Conservation (phyloP, 768 basidiomycete species). For the Rhodotorula graminis region DNA sequence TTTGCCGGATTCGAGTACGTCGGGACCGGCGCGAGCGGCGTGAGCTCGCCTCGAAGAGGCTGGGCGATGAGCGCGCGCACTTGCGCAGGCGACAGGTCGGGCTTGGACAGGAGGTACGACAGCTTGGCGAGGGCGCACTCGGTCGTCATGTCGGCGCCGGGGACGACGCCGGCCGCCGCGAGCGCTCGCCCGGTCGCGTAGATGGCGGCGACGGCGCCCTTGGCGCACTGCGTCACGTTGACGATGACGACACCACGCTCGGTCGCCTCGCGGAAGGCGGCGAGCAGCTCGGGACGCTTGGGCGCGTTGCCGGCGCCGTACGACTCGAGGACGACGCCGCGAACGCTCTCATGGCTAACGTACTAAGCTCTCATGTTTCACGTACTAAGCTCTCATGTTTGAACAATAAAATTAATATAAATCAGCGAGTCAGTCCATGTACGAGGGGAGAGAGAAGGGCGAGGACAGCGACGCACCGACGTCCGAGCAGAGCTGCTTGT, state of each 20-base stretch:
- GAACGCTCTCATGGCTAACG: no score
- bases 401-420: no score
- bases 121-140: slow-evolving; percentile 92
- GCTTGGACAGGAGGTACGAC: slow-evolving; percentile 80
- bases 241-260: slow-evolving; percentile 79
- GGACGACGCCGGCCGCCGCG: slow-evolving; percentile 61
- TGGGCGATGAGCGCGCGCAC: slow-evolving; percentile 69
- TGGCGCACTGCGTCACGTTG: slow-evolving; percentile 83
- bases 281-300: slow-evolving; percentile 66
- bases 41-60: slow-evolving; percentile 85
- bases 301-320: slow-evolving; percentile 94
- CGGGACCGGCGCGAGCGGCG: slow-evolving; percentile 53
- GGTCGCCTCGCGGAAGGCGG: slow-evolving; percentile 73
- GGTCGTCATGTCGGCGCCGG: slow-evolving; percentile 92
- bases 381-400: no score
- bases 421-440: no score
- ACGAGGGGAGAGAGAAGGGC: no score
- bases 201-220: slow-evolving; percentile 76
- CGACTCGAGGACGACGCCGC: slow-evolving; percentile 80
- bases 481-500: slow-evolving; percentile 79
- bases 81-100: slow-evolving; percentile 63
- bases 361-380: no score
- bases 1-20: slow-evolving; percentile 41
- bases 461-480: slow-evolving; percentile 58
- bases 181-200: slow-evolving; percentile 74